Evolutionary conservation across 768 basidiomycete genomes (phyloP).

Genomic region (Lactarius evosmus): DNA sequence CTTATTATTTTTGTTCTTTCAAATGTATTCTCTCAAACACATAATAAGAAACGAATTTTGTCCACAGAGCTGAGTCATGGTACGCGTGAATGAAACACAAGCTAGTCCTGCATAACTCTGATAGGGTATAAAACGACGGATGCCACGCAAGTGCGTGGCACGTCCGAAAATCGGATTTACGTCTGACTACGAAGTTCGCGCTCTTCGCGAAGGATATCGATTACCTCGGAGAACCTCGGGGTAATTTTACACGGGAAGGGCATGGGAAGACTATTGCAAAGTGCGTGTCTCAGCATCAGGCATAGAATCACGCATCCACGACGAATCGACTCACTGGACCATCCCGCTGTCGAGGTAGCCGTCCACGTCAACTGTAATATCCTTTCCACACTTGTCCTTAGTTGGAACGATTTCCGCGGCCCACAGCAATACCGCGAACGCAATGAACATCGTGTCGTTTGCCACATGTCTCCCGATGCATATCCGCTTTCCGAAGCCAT

Average conservation of each 20-base stretch:
- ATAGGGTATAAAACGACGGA: neutral
- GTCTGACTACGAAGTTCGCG: constrained; percentile 15
- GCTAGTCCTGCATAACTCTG: neutral
- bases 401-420: constrained; percentile 28
- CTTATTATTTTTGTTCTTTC: no score
- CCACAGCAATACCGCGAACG: constrained; percentile 35
- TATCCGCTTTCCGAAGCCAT: constrained; percentile 35
- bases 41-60: neutral
- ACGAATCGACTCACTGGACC: constrained; percentile 24
- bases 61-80: constrained; percentile 4
- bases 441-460: constrained; percentile 37
- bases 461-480: constrained; percentile 38
- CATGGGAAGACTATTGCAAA: constrained; percentile 23
- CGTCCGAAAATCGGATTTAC: neutral
- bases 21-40: neutral
- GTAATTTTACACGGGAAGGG: constrained; percentile 28
- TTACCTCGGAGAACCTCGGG: constrained; percentile 28
- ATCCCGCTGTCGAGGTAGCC: constrained; percentile 25
- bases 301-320: neutral
- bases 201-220: constrained; percentile 21
- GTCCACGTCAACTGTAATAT: constrained; percentile 22
- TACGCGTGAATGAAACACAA: neutral
- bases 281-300: neutral
- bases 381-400: constrained; percentile 20
- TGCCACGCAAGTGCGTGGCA: neutral